Evolutionary conservation across 352 stramenopile species (phyloP), one percentile per base, ranked within the genome.

Genomic region (Pythium aphanidermatum): DNA sequence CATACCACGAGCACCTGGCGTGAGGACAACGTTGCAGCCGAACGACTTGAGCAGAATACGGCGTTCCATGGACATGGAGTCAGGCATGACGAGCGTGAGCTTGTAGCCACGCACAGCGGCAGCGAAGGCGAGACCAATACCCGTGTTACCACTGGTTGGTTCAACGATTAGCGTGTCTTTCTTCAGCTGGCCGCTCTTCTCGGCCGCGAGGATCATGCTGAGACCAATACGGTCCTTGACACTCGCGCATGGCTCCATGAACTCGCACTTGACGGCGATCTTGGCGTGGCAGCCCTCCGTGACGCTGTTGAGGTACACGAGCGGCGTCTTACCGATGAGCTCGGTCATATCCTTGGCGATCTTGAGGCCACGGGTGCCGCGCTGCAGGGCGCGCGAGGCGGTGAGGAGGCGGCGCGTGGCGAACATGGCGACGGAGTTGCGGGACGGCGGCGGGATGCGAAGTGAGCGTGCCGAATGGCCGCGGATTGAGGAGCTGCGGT

Each of bases 1-100:
- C 77, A 91, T 91, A 24, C 79, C 82, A 39, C 81, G 78, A 3
- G 71, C 68, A 20, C 81, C 90, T n/a, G 92, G 89, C 6, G 92
- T 98, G 12, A 98, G 72, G 23, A 97, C 79, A 5, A 98, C 74
- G 51, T 96, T 71, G 42, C 82, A 92, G 39, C 87, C 89, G 41
- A 96, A 96, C 1, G 91, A 86, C 73, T 97, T 97, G 46, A 98
- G 75, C 25, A 98, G 57, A 34, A 98, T 96, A 25, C 92, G 90
- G 56, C 93, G 86, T 70, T 98, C 93, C 87, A 97, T 97, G 26
- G 72, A 92, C 92, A 98, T 97, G 36, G 78, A 91, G 73, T 98
- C 92, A 10, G 93, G 93, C 92, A 98, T 97, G 46, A 96, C 95
- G 7, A 98, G 73, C 51, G 95, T 96, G 28, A 97, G 60, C 55